Conservation (phyloP, 2,329 filamentous ascomycete genomes). For the Colletotrichum paranaense region DNA sequence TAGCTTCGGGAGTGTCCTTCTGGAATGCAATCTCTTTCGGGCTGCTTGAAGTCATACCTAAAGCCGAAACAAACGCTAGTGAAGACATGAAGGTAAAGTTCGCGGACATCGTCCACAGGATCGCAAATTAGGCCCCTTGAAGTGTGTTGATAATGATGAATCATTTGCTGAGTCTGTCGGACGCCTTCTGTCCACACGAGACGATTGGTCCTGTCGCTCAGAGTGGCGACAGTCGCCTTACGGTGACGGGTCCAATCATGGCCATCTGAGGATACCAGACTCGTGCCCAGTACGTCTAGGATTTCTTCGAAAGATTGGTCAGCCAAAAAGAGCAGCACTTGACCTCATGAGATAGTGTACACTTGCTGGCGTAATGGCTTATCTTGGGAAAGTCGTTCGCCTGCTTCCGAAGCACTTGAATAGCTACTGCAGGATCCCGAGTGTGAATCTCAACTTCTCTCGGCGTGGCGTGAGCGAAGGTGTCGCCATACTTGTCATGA, state of each 20-base stretch:
- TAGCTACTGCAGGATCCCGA: neutral
- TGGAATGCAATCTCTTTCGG: neutral
- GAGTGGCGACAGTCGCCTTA: neutral
- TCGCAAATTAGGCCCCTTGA: neutral
- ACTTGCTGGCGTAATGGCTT: neutral
- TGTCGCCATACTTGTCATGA: conserved; percentile 1
- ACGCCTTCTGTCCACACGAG: neutral
- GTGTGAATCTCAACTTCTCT: conserved; percentile 9
- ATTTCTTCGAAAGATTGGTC: neutral
- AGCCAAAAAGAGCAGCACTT: neutral
- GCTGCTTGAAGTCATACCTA: neutral
- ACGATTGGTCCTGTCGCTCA: neutral
- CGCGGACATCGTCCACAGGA: neutral
- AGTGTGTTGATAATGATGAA: neutral
- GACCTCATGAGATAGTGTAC: neutral
- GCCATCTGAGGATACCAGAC: neutral
- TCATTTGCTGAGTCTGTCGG: neutral
- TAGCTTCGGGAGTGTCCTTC: neutral
- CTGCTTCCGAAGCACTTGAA: neutral
- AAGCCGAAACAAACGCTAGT: neutral
- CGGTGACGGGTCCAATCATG: neutral
- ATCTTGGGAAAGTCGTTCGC: neutral
- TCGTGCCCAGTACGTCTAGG: neutral
- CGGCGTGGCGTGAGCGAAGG: conserved; percentile 3
- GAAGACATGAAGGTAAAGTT: neutral